Evolutionary conservation across 2,329 filamentous ascomycete species (phyloP), one percentile per base, ranked within the genome.

Genomic region (Stachybotrys chlorohalonatus): DNA sequence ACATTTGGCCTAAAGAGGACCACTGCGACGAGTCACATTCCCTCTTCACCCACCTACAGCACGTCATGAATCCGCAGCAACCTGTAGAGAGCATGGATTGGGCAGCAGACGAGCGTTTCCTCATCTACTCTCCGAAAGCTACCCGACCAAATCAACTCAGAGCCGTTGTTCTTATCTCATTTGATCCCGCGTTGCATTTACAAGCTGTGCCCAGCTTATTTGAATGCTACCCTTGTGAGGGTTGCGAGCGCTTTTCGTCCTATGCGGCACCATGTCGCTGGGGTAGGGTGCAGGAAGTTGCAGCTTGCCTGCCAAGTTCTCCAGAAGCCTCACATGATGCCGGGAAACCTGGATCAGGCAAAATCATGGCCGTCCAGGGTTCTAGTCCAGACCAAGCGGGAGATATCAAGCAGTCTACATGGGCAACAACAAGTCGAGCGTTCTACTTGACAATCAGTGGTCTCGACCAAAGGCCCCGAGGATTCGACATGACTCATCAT

Each of bases 51-150:
- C 62, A 65, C n/a, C 55, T 73, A 5, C 61, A 68, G 31, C 58
- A 66, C 7, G 61, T 80, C 5, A 63, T 74, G 49, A 76, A 73
- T 39, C 62, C 58, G 7, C 32, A 55, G 46, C 49, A 53, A 15
- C 49, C 55, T 54, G 72, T 76, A 1, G 68, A 69, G 0, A 56
- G 58, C 6, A 64, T 79, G 2, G 64, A 70, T 1, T 76, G 75
- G 16, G 64, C 62, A 15, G 74, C 73, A 62, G 76, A 81, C 57
- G 74, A 78, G n/a, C 64, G 73, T 11, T 72, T 70, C 5, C 57
- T 80, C n/a, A 63, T 80, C 3, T 81, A 79, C 59, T 64, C 71
- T 52, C 53, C 64, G 53, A 47, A 56, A 36, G 47, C 58, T 32
- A 55, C 57, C 47, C 51, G 45, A 5, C 45, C 52, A 11, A 56